Base-by-base conservation (phyloP, 306 rosid species). In the Rosa persica region DNA sequence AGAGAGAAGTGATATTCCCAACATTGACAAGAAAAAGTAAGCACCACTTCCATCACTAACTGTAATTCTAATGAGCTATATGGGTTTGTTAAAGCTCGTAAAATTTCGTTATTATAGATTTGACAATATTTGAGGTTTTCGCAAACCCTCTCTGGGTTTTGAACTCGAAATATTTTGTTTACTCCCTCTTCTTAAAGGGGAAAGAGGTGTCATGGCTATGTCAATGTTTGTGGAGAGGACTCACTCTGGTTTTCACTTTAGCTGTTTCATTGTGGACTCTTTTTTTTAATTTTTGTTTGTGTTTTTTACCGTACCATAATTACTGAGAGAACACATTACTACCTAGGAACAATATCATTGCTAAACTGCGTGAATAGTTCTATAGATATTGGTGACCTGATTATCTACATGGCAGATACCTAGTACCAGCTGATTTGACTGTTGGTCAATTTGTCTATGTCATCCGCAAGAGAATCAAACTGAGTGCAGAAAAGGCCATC, bases 11-110 rank as follows among this genome's bases (percentile, higher is more conserved):
- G 88, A 87, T 51, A 84, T 87, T 85, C 88, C 90, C 60, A 78
- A 78, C 67, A 85, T 87, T 62, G 88, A 87, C 70, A 82, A 85
- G 80, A 87, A 87, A 80, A 87, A 87, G 90, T 85, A 82, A 74
- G 82, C 47, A 30, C 39, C 55, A 43, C 7, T 64, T 72, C 54
- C 57, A 12, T 19, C 23, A 38, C 20, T 3, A 22, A 22, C 46
- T n/a, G 17, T 30, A 65, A 16, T 67, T 74, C 49, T 69, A 25
- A 25, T 42, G 9, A 39, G 15, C 64, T 43, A 39, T 60, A 20
- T 9, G 17, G 40, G 22, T 39, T 12, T 25, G 52, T 42, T 12
- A 8, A 38, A 57, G 17, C 54, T 43, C 38, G 8, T 30, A 36
- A 12, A 42, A 16, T 57, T 7, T 51, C n/a, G 6, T 51, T 51